These are phyloP conservation scores for Fusarium transvaalense DNA, from an alignment of 2,329 filamentous ascomycete genomes.

Conservation along the genomic window DNA sequence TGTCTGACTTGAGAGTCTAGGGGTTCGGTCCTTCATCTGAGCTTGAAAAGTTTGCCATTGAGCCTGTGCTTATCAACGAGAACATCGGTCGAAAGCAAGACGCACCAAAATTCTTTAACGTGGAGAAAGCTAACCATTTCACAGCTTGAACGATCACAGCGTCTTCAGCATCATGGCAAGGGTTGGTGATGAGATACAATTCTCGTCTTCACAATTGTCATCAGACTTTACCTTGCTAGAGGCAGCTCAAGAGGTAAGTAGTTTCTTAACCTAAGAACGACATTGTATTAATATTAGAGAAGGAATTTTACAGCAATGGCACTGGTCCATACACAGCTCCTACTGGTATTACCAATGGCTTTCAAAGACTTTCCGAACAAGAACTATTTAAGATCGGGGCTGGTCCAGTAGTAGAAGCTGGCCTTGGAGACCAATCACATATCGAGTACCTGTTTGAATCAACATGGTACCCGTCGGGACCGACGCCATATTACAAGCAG, in stretches of 20 bases:
- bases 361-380: slow-evolving; percentile 8
- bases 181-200: background rate
- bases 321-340: slow-evolving; percentile 13
- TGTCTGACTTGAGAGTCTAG: background rate
- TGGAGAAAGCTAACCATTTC: fast-evolving
- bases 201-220: slow-evolving; percentile 1
- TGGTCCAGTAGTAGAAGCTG: slow-evolving; percentile 12
- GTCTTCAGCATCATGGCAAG: slow-evolving; percentile 21
- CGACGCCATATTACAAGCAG: slow-evolving; percentile 13
- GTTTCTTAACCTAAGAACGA: no score
- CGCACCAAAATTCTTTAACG: fast-evolving
- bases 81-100: slow-evolving; percentile 22
- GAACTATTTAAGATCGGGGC: slow-evolving; percentile 7
- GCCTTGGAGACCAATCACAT: slow-evolving; percentile 13
- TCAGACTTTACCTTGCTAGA: slow-evolving; percentile 1
- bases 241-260: slow-evolving; percentile 7
- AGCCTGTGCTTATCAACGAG: slow-evolving; percentile 18
- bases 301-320: slow-evolving; percentile 16
- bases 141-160: slow-evolving; percentile 16
- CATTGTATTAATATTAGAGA: no score
- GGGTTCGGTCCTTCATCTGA: background rate
- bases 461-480: slow-evolving; percentile 17
- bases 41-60: slow-evolving; percentile 15
- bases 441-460: slow-evolving; percentile 29
- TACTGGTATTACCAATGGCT: slow-evolving; percentile 8